phyloP scores from a whole-genome alignment of 345 rosid genomes.

The Bruguiera parviflora region DNA sequence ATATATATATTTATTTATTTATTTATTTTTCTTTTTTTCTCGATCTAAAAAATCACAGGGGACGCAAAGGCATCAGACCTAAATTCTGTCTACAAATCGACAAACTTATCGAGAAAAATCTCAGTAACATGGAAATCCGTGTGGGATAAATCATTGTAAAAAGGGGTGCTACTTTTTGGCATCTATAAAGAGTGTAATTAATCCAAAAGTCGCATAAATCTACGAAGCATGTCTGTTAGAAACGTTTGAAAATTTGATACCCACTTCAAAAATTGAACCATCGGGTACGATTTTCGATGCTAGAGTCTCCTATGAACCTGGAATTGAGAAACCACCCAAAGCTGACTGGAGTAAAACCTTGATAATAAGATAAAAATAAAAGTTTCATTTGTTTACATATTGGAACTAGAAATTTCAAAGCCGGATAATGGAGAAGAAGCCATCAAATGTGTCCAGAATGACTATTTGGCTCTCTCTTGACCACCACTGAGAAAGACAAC shows the following conservation, averaged over 20 bases:
- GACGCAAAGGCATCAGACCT: slow-evolving; percentile 27
- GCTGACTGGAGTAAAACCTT: slow-evolving; percentile 14
- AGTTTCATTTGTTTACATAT: slow-evolving; percentile 49
- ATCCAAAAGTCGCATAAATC: slow-evolving; percentile 28
- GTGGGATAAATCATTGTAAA: slow-evolving; percentile 9
- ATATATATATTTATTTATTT: too few species aligned
- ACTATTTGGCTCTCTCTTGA: too few species aligned
- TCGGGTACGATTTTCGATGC: background rate
- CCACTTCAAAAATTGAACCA: slow-evolving; percentile 6
- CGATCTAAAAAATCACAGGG: slow-evolving; percentile 15
- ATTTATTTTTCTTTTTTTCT: too few species aligned
- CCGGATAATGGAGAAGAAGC: background rate
- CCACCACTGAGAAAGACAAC: too few species aligned
- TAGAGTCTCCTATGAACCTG: slow-evolving; percentile 7
- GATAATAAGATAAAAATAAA: slow-evolving; percentile 53
- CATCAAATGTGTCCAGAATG: too few species aligned
- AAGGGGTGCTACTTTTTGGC: slow-evolving; percentile 24
- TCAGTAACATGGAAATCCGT: slow-evolving; percentile 18
- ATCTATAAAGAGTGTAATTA: background rate
- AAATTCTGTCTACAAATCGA: slow-evolving; percentile 25
- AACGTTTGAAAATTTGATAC: slow-evolving; percentile 27
- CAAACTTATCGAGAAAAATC: slow-evolving; percentile 19
- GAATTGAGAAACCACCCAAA: slow-evolving; percentile 20
- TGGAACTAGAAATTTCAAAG: slow-evolving; percentile 26
- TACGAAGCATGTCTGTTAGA: slow-evolving; percentile 52